Percentiles rank a stretch among this genome's conserved stretches.
phyloP scores from a whole-genome alignment of 495 filamentous ascomycete genomes.

The Xylaria scruposa region DNA sequence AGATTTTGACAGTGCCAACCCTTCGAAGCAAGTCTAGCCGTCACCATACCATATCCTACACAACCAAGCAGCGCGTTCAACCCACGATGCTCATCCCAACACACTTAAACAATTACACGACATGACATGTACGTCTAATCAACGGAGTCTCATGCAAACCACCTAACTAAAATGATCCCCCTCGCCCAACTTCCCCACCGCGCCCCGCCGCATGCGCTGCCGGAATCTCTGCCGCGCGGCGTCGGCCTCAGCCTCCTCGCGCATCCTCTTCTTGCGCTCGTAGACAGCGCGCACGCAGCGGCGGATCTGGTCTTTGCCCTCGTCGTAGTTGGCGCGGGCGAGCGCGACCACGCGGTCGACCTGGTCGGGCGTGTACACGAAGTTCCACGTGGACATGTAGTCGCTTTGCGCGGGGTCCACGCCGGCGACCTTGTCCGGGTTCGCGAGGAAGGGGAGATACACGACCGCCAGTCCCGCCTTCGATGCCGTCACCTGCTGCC shows the following conservation, averaged over 20 bases:
- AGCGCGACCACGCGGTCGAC: slow-evolving; percentile 81
- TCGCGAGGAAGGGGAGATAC: slow-evolving; percentile 89
- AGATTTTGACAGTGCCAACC: background rate
- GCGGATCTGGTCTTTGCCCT: slow-evolving; percentile 77
- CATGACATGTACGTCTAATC: background rate
- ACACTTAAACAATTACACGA: background rate
- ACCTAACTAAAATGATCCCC: slow-evolving; percentile 58
- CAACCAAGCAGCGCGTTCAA: background rate
- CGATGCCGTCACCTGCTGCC: slow-evolving; percentile 70
- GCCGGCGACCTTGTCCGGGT: slow-evolving; percentile 70
- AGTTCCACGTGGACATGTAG: slow-evolving; percentile 97
- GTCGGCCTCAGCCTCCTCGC: slow-evolving; percentile 63
- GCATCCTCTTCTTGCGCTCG: slow-evolving; percentile 79
- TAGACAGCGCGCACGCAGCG: slow-evolving; percentile 88
- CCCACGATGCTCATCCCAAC: background rate
- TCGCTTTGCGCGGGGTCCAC: slow-evolving; percentile 81
- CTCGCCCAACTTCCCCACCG: slow-evolving; percentile 49
- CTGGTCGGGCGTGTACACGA: slow-evolving; percentile 87
- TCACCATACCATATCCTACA: background rate
- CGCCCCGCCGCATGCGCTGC: slow-evolving; percentile 50
- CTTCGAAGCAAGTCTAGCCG: background rate
- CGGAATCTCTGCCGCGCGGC: slow-evolving; percentile 55
- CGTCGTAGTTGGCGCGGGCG: slow-evolving; percentile 83
- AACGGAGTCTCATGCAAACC: background rate
- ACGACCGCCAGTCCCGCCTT: slow-evolving; percentile 87